These are phyloP conservation scores for Beauveria asiatica DNA, from an alignment of 2,329 filamentous ascomycete species.

Conservation along the genomic window DNA sequence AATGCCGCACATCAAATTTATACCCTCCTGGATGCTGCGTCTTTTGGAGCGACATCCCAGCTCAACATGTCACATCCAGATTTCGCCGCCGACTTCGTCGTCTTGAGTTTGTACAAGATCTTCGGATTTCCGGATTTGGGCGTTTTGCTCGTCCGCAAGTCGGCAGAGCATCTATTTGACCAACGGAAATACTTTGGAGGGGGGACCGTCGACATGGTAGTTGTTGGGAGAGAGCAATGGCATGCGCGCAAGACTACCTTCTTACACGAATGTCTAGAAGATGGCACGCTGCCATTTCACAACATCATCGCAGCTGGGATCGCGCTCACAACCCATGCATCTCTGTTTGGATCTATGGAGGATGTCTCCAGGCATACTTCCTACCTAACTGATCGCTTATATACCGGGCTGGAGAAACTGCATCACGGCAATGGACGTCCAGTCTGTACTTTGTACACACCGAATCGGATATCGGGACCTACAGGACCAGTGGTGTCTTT, in stretches of 20 bases:
- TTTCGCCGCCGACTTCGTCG: constrained; percentile 71
- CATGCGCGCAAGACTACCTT: constrained; percentile 65
- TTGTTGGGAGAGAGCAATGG: constrained; percentile 70
- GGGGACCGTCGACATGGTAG: constrained; percentile 86
- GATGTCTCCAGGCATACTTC: constrained; percentile 63
- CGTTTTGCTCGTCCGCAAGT: constrained; percentile 71
- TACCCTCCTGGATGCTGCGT: constrained; percentile 77
- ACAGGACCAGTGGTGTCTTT: constrained; percentile 76
- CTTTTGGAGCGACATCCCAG: constrained; percentile 66
- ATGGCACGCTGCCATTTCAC: constrained; percentile 86
- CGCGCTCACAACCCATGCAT: constrained; percentile 61
- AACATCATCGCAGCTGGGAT: constrained; percentile 75
- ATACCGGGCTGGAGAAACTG: constrained; percentile 43
- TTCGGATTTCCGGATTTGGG: constrained; percentile 93
- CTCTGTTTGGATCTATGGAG: constrained; percentile 63
- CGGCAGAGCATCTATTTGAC: constrained; percentile 54
- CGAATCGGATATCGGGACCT: constrained; percentile 14
- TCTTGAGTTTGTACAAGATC: constrained; percentile 92
- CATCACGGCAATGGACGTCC: constrained; percentile 58
- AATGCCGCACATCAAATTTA: constrained; percentile 37
- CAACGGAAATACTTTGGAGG: constrained; percentile 80
- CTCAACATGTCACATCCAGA: constrained; percentile 58
- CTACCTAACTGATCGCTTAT: constrained; percentile 46
- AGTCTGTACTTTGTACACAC: constrained; percentile 60
- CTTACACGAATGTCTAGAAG: constrained; percentile 77